These are phyloP conservation scores for Dorcoceras hygrometricum DNA, from an alignment of 257 asterid genomes.

Conservation along the genomic window DNA sequence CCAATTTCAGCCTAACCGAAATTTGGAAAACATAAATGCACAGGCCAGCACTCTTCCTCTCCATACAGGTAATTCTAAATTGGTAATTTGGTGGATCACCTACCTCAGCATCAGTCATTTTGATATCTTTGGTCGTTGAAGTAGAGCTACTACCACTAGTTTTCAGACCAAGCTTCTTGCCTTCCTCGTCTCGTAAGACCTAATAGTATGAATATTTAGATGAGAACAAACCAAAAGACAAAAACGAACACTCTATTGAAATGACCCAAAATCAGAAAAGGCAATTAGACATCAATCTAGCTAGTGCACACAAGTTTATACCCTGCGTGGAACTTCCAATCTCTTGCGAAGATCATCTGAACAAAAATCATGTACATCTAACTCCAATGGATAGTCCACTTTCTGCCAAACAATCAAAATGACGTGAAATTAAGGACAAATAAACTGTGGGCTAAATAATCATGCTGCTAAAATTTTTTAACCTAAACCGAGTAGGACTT, in stretches of 20 bases:
- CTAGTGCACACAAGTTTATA: conserved; percentile 32
- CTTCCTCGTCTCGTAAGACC: conserved; percentile 92
- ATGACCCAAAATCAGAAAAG: background rate
- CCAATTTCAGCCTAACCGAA: conserved; percentile 16
- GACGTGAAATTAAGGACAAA: background rate
- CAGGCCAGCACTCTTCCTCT: conserved; percentile 6
- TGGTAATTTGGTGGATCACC: conserved; percentile 21
- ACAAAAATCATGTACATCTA: conserved; percentile 89
- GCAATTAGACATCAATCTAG: conserved; percentile 12
- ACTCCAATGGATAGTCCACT: conserved; percentile 94
- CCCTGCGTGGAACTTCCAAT: conserved; percentile 87
- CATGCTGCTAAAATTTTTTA: conserved; percentile 13
- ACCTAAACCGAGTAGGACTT: background rate
- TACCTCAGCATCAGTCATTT: conserved; percentile 88
- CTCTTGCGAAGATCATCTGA: conserved; percentile 85
- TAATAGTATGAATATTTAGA: conserved; percentile 24
- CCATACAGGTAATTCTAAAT: conserved; percentile 4
- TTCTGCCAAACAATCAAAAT: conserved; percentile 47
- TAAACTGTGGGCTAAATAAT: background rate
- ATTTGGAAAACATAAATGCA: conserved; percentile 17
- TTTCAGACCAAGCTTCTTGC: conserved; percentile 81
- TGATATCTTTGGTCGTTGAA: conserved; percentile 56
- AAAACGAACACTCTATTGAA: conserved; percentile 13
- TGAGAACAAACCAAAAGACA: conserved; percentile 14
- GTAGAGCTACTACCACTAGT: conserved; percentile 51